phyloP scores from a whole-genome alignment of 805 yeast species.

The Saturnispora serradocipensis region DNA sequence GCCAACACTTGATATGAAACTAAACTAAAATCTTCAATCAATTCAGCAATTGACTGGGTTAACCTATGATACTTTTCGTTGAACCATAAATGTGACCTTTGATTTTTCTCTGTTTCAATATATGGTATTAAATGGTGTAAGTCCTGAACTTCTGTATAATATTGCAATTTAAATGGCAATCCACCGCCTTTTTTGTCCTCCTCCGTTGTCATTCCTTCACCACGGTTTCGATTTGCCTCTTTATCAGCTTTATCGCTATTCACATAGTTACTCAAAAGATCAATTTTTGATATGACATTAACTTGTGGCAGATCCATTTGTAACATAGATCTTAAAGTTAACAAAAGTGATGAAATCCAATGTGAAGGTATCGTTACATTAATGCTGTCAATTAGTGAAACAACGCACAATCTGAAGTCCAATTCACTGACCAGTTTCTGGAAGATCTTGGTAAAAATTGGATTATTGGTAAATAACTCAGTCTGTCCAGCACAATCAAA shows the following conservation, averaged over 20 bases:
- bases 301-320: conserved; percentile 89
- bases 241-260: conserved; percentile 21
- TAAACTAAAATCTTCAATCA: conserved; percentile 78
- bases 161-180: conserved; percentile 74
- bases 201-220: conserved; percentile 8
- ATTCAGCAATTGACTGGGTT: conserved; percentile 69
- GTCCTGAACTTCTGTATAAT: conserved; percentile 89
- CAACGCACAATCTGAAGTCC: conserved; percentile 73
- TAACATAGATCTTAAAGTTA: conserved; percentile 85
- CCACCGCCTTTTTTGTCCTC: conserved; percentile 41
- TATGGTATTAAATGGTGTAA: conserved; percentile 56
- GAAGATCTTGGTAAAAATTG: conserved; percentile 62
- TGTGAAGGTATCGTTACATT: conserved; percentile 82
- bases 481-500: conserved; percentile 97
- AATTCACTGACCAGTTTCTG: conserved; percentile 50
- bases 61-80: conserved; percentile 40
- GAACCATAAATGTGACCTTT: conserved; percentile 48
- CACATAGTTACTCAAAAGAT: conserved; percentile 51
- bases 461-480: conserved; percentile 86
- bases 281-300: conserved; percentile 88
- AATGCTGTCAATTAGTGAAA: conserved; percentile 74
- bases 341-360: conserved; percentile 69
- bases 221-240: conserved; percentile 15
- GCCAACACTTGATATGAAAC: conserved; percentile 85
- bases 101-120: conserved; percentile 63